Percentiles rank a stretch among this genome's conserved stretches.
phyloP scores from a whole-genome alignment of 306 rosid genomes.

The Citrullus colocynthis region DNA sequence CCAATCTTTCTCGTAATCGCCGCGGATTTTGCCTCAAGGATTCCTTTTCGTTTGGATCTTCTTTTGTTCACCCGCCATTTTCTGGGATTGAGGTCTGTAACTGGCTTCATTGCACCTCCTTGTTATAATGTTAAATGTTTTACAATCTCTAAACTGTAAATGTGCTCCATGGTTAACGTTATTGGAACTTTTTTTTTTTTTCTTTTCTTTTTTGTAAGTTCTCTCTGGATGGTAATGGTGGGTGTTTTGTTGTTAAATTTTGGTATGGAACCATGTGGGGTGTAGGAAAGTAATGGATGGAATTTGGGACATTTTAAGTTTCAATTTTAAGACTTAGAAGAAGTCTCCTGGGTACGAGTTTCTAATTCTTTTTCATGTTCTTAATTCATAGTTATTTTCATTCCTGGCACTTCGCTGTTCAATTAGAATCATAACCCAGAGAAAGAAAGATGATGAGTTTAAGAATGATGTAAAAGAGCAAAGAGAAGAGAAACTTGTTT shows the following conservation, averaged over 20 bases:
- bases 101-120: slow-evolving; percentile 1
- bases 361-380: background rate
- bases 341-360: background rate
- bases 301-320: background rate
- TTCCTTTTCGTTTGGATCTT: slow-evolving; percentile 23
- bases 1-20: background rate
- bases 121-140: background rate
- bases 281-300: background rate
- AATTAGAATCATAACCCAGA: background rate
- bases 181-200: too few relatives aligned
- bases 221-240: background rate
- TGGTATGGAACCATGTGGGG: background rate
- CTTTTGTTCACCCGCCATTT: slow-evolving; percentile 11
- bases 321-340: background rate
- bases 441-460: background rate
- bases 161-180: background rate
- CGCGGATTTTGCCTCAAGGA: background rate
- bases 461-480: background rate
- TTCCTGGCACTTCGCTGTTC: background rate
- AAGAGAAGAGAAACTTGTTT: background rate
- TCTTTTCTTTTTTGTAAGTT: background rate
- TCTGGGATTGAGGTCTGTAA: slow-evolving; percentile 8
- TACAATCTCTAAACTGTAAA: background rate
- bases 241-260: background rate
- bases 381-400: background rate